Evolutionary conservation across 345 rosid species (phyloP).

Genomic region (Ceriops decandra): DNA sequence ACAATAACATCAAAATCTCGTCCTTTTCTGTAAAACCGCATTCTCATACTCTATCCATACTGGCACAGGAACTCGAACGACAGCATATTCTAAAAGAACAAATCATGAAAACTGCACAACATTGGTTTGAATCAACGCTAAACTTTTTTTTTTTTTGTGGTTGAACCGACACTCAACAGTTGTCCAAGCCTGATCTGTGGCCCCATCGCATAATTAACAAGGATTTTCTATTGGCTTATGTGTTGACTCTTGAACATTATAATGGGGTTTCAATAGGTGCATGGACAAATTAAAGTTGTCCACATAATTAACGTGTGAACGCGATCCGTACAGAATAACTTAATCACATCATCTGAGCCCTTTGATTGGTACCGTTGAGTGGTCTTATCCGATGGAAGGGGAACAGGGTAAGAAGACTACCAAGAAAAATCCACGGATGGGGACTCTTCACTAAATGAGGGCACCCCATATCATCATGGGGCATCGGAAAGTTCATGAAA

Average conservation of each 20-base stretch:
- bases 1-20: not conserved
- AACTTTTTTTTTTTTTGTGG: no score
- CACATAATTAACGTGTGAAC: not conserved
- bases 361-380: constrained; percentile 4
- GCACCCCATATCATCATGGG: not conserved
- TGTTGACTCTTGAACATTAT: not conserved
- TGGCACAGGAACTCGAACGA: not conserved
- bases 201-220: no score
- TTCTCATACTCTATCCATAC: not conserved
- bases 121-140: not conserved
- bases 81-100: not conserved
- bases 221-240: not conserved
- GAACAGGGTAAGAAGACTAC: constrained; percentile 11
- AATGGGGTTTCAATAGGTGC: not conserved
- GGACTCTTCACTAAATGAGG: constrained; percentile 17
- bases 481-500: no score
- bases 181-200: no score
- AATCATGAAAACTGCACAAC: not conserved
- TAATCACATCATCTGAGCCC: not conserved
- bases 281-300: not conserved
- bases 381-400: constrained; percentile 15
- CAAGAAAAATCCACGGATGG: constrained; percentile 14
- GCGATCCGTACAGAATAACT: not conserved
- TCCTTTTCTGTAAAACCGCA: not conserved
- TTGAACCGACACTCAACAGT: no score